A percentile compares a stretch with the other conserved stretches of the same genome.
These are phyloP conservation scores for Aureobasidium sp. DNA, from an alignment of 2,329 filamentous ascomycete genomes.

Conservation along the genomic window DNA sequence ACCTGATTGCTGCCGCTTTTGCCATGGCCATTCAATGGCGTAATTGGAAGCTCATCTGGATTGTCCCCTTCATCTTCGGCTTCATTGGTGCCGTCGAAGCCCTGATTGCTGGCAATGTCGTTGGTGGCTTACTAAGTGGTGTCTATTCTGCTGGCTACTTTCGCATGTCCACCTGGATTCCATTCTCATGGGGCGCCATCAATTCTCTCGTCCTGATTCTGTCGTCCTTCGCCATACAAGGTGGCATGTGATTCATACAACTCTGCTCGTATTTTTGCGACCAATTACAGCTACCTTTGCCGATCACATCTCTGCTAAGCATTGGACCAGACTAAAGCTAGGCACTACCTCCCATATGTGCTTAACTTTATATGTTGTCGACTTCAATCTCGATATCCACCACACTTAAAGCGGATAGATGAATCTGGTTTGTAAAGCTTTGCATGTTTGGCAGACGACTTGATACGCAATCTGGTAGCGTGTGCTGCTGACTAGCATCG, in stretches of 20 bases:
- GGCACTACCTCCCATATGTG: too few relatives aligned
- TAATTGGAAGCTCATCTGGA: constrained; percentile 56
- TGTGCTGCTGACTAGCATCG: too few relatives aligned
- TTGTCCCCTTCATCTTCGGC: constrained; percentile 63
- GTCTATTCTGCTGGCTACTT: constrained; percentile 79
- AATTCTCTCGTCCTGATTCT: constrained; percentile 76
- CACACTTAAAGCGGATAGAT: too few relatives aligned
- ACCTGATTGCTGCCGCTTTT: constrained; percentile 63
- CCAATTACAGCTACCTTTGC: background rate
- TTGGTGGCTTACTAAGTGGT: constrained; percentile 73
- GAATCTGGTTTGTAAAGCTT: too few relatives aligned
- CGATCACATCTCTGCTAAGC: too few relatives aligned
- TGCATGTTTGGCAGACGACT: too few relatives aligned
- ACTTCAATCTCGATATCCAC: too few relatives aligned
- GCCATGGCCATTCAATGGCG: constrained; percentile 64
- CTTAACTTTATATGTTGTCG: too few relatives aligned
- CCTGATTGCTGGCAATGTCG: constrained; percentile 70
- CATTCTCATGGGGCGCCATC: constrained; percentile 79
- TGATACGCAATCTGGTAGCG: too few relatives aligned
- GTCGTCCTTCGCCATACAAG: constrained; percentile 89
- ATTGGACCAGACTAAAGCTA: too few relatives aligned
- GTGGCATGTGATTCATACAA: constrained; percentile 56
- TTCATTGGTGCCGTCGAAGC: constrained; percentile 69
- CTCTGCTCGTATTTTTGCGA: too few relatives aligned
- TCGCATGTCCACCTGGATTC: constrained; percentile 90